Conservation (phyloP, 345 rosid species). For the Brassica nigra region DNA sequence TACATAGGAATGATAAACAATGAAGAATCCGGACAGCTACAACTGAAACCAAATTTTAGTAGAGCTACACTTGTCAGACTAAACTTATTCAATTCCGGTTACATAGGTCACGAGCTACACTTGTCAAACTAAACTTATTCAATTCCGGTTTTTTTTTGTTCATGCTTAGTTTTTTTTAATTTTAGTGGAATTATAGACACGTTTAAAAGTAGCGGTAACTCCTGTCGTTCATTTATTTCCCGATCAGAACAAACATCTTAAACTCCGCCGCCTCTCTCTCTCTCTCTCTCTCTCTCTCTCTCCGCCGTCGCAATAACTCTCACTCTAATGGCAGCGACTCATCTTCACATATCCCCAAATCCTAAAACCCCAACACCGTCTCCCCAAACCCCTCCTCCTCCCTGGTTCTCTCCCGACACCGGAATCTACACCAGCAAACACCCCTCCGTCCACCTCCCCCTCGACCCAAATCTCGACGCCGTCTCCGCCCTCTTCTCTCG, state of each 20-base stretch:
- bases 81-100: no score
- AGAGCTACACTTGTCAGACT: no score
- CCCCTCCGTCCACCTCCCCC: conserved; percentile 52
- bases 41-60: no score
- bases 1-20: no score
- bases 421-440: conserved; percentile 68
- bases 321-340: conserved; percentile 33
- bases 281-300: background rate
- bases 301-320: background rate
- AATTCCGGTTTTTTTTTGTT: no score
- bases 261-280: background rate
- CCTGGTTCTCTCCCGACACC: conserved; percentile 37
- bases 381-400: conserved; percentile 30
- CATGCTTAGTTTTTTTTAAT: no score
- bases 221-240: background rate
- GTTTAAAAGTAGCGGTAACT: background rate
- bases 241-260: background rate
- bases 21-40: no score
- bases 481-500: conserved; percentile 68
- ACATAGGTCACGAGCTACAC: no score
- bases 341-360: conserved; percentile 16
- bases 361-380: conserved; percentile 26
- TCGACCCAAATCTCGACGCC: conserved; percentile 55
- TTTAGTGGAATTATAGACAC: background rate
- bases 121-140: no score